Evolutionary conservation across 2,329 filamentous ascomycete genomes (phyloP), one percentile per base, ranked within the genome.

Genomic region (Cryphonectria naterciae): DNA sequence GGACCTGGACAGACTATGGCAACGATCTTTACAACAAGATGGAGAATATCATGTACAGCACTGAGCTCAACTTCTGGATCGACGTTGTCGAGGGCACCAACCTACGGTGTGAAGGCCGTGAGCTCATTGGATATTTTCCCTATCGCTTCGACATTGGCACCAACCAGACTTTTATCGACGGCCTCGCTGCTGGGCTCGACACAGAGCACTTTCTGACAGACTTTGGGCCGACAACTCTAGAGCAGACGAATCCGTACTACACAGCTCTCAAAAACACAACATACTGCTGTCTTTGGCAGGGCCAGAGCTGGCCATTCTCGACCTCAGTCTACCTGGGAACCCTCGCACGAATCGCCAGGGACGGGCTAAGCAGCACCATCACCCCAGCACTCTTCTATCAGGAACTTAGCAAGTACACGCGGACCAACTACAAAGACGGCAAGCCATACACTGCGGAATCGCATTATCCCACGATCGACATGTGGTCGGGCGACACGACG

Each of bases 241-340:
- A 58, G 54, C 54, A 58, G 54, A 58, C 54, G 1, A 58, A 35
- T 3, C 54, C 54, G 2, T 58, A 58, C 54, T 58, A 58, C 4
- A 58, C 54, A 35, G 54, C 54, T 10, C 54, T 58, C 54, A 35
- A 58, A 8, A 58, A 58, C 15, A 58, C 54, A 7, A 58, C 54
- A 4, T 58, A 58, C 54, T 58, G 54, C 54, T 58, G 54, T 15
- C 54, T 58, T 28, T 58, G 54, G 54, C 54, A 58, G 28, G 54
- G 54, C 2, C 28, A 58, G 54, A 35, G 54, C 54, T 58, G 54
- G 54, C 54, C 54, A 13, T 58, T 58, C 15, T 58, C 54, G 25
- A 58, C 54, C 28, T 58, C 28, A 11, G 54, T 32, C 54, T 32
- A 58, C 28, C 54, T 58, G 54, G 54, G 54, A 1, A 58, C 28